A percentile compares a stretch with the other conserved stretches of the same genome.
Conservation (phyloP, 192 early-diverging fungal species). For the Coemansia sp. region DNA sequence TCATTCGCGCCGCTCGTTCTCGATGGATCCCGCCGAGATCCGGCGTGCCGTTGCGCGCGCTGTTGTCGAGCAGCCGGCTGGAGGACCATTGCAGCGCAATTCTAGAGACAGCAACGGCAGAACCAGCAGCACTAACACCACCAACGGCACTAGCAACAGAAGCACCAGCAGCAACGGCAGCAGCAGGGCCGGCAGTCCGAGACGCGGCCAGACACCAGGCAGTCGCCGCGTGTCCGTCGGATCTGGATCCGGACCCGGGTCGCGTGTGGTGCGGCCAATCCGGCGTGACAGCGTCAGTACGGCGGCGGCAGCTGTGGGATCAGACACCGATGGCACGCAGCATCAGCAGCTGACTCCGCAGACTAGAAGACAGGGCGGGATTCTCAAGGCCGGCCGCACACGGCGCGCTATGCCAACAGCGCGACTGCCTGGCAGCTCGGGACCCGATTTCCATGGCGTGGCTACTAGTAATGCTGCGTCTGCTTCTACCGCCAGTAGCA, state of each 20-base stretch:
- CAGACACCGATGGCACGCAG: neutral
- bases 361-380: slow-evolving; percentile 37
- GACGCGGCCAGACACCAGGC: neutral
- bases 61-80: neutral
- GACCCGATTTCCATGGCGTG: neutral
- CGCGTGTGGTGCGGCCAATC: neutral
- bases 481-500: slow-evolving; percentile 1
- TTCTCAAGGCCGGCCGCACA: slow-evolving; percentile 41
- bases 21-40: slow-evolving; percentile 27
- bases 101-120: too few relatives aligned
- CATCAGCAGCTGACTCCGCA: slow-evolving; percentile 38
- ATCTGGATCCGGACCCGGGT: neutral
- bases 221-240: neutral
- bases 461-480: neutral
- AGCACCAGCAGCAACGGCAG: neutral
- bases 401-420: slow-evolving; percentile 20
- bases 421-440: neutral
- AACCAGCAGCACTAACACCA: too few relatives aligned
- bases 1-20: slow-evolving; percentile 17
- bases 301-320: neutral
- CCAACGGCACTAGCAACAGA: too few relatives aligned
- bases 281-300: neutral
- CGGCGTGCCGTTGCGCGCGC: slow-evolving; percentile 1
- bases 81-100: too few relatives aligned
- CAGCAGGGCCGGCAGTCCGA: neutral